These are phyloP conservation scores for Linum trigynum DNA, from an alignment of 345 rosid species.

Conservation along the genomic window DNA sequence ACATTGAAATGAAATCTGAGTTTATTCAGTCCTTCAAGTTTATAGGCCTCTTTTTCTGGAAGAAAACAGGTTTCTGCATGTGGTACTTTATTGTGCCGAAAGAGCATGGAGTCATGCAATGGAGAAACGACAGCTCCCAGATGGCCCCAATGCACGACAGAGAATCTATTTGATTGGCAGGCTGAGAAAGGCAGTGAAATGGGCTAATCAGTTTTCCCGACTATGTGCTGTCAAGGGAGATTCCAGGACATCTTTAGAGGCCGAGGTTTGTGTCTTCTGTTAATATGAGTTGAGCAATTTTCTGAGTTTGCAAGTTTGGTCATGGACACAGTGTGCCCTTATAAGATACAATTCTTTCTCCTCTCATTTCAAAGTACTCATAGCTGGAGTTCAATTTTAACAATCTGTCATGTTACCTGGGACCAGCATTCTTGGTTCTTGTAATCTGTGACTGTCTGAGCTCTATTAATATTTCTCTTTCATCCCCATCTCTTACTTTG, in stretches of 20 bases:
- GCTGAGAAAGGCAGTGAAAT: conserved; percentile 89
- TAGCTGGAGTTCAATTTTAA: too few species aligned
- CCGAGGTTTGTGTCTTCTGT: conserved; percentile 45
- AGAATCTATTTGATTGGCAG: conserved; percentile 86
- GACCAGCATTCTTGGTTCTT: too few species aligned
- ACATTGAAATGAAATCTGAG: not conserved
- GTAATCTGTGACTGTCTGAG: not conserved
- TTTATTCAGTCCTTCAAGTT: conserved; percentile 7
- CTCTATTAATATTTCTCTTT: not conserved
- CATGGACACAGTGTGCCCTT: not conserved
- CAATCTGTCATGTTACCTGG: too few species aligned
- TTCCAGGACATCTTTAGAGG: conserved; percentile 84
- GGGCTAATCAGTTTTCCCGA: conserved; percentile 74
- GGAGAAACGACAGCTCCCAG: conserved; percentile 95
- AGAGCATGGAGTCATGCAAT: conserved; percentile 99
- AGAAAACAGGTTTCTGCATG: conserved; percentile 69
- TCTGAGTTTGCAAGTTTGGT: not conserved
- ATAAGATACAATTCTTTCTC: not conserved
- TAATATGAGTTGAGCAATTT: not conserved
- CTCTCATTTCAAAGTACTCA: not conserved
- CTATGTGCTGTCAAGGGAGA: conserved; percentile 76
- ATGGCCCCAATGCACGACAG: conserved; percentile 87
- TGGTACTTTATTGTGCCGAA: conserved; percentile 83
- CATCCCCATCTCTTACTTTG: conserved; percentile 9
- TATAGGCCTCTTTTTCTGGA: conserved; percentile 14